phyloP scores from a whole-genome alignment of 495 filamentous ascomycete species.

The Aspergillus steynii region DNA sequence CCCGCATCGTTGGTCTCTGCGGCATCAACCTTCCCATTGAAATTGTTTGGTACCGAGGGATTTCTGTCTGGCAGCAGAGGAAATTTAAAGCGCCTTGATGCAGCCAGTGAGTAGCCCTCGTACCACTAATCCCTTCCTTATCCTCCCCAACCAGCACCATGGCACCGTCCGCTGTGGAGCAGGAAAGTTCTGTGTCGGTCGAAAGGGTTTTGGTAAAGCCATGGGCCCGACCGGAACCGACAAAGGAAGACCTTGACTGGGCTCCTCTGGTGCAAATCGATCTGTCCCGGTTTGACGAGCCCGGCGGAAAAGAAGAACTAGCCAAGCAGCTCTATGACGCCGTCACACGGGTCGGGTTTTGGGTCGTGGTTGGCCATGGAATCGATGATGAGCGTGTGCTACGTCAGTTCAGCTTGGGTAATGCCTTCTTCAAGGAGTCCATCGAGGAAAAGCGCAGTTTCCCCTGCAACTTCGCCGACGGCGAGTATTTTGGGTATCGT shows the following conservation, averaged over 20 bases:
- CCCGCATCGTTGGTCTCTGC: conserved; percentile 10
- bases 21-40: too few relatives aligned
- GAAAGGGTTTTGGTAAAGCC: conserved; percentile 29
- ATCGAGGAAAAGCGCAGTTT: conserved; percentile 36
- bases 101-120: background rate
- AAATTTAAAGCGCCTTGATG: background rate
- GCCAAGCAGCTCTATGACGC: conserved; percentile 56
- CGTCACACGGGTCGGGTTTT: conserved; percentile 48
- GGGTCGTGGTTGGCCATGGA: conserved; percentile 33
- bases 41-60: too few relatives aligned
- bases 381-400: conserved; percentile 38
- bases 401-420: conserved; percentile 40
- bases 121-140: background rate
- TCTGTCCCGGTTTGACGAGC: conserved; percentile 47
- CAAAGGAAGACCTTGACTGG: conserved; percentile 41
- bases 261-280: conserved; percentile 57
- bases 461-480: conserved; percentile 43
- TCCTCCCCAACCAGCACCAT: conserved; percentile 13
- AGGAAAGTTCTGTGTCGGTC: conserved; percentile 6
- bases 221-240: conserved; percentile 39
- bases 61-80: background rate
- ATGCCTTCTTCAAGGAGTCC: conserved; percentile 40
- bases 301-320: conserved; percentile 53
- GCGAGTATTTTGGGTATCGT: conserved; percentile 48
- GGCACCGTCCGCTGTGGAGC: conserved; percentile 34